phyloP scores from a whole-genome alignment of 495 filamentous ascomycete genomes.

The Hypoxylon fuscum region DNA sequence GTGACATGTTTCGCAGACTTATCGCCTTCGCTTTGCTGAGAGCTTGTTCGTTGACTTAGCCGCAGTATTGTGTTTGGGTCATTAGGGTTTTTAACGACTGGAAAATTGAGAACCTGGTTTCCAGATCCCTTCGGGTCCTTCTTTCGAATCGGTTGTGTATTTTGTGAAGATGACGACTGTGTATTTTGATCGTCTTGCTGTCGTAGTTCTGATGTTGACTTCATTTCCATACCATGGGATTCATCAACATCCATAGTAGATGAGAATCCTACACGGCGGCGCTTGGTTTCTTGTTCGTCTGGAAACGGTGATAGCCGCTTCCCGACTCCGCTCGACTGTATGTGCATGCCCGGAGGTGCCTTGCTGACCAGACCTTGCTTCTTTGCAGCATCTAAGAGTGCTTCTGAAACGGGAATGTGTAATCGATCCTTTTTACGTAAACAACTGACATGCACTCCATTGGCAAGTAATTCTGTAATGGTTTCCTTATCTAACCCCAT shows the following conservation, averaged over 20 bases:
- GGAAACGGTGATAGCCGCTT: constrained; percentile 25
- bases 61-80: constrained; percentile 69
- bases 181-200: neutral
- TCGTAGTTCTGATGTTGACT: neutral
- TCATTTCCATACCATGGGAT: neutral
- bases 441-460: constrained; percentile 38
- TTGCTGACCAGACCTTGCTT: constrained; percentile 48
- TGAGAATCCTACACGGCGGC: constrained; percentile 35
- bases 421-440: constrained; percentile 27
- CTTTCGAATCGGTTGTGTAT: constrained; percentile 29
- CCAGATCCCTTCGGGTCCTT: constrained; percentile 30
- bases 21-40: constrained; percentile 50
- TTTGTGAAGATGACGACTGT: constrained; percentile 29
- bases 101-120: constrained; percentile 65
- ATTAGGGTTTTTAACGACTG: constrained; percentile 82
- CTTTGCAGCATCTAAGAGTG: constrained; percentile 42
- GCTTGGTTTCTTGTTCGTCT: constrained; percentile 31
- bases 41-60: constrained; percentile 72
- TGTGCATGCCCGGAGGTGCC: constrained; percentile 16
- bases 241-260: neutral
- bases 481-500: constrained; percentile 6
- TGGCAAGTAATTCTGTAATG: constrained; percentile 11
- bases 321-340: constrained; percentile 1
- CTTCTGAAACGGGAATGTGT: constrained; percentile 29
- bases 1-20: constrained; percentile 50